Percentiles rank a stretch among this genome's conserved stretches.
Evolutionary conservation across 2,329 filamentous ascomycete genomes (phyloP).

Genomic region (Oidium heveae): DNA sequence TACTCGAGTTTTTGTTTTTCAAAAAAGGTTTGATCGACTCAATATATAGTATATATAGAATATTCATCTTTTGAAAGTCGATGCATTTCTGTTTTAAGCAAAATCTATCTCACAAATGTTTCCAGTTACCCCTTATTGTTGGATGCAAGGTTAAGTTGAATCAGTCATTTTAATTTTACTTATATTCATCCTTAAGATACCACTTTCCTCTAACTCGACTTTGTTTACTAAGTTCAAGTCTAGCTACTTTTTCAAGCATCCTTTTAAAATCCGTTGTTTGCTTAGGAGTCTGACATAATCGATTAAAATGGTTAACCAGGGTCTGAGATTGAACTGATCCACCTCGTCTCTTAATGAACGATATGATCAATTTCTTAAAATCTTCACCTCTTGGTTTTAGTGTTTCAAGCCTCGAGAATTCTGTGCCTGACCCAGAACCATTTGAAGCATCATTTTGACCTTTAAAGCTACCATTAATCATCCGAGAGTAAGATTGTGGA

Average conservation of each 20-base stretch:
- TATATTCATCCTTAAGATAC: conserved; percentile 14
- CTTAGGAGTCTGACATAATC: conserved; percentile 41
- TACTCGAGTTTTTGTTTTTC: no score
- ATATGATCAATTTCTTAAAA: conserved; percentile 46
- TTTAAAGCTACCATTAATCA: conserved; percentile 9
- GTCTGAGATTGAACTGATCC: conserved; percentile 62
- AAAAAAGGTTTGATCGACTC: no score
- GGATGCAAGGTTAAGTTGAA: no score
- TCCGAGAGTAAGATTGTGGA: conserved; percentile 18
- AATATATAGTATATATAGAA: no score
- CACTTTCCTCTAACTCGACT: conserved; percentile 12
- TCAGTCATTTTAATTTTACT: conserved; percentile 4
- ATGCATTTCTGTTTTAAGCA: no score
- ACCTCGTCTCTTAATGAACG: conserved; percentile 54
- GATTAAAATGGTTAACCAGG: conserved; percentile 74
- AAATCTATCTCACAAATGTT: no score
- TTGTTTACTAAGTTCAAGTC: conserved; percentile 23
- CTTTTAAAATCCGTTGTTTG: conserved; percentile 59
- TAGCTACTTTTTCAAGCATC: conserved; percentile 54
- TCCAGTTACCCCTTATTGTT: no score
- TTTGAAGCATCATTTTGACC: conserved; percentile 17
- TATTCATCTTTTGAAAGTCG: no score
- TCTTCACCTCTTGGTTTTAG: conserved; percentile 26
- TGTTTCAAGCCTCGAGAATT: conserved; percentile 8
- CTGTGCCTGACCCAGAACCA: conserved; percentile 18